A percentile compares a stretch with the other conserved stretches of the same genome.
These are phyloP conservation scores for Panellus pusillus DNA, from an alignment of 768 basidiomycete genomes.

Conservation along the genomic window DNA sequence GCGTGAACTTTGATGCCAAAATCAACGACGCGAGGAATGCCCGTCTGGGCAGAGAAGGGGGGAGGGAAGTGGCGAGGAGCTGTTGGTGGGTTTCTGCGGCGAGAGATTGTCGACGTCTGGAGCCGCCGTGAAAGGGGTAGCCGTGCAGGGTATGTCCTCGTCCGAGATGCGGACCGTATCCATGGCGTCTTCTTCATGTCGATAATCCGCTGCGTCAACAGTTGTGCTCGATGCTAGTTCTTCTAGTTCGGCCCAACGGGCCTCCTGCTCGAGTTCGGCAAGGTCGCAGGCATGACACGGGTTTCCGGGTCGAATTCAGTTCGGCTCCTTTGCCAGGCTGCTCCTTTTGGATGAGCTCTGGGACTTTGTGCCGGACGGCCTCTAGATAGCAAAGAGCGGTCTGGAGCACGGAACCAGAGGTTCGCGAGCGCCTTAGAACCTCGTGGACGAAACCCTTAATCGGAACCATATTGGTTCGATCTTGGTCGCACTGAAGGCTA, in stretches of 20 bases:
- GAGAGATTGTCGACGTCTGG: neutral
- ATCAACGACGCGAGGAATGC: conserved; percentile 88
- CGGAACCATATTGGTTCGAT: conserved; percentile 47
- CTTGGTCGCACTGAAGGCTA: conserved; percentile 23
- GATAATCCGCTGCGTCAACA: conserved; percentile 18
- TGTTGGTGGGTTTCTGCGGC: conserved; percentile 13
- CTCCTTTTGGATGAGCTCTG: conserved; percentile 58
- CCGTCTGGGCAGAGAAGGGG: conserved; percentile 83
- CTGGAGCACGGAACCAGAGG: conserved; percentile 80
- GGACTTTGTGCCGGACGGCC: conserved; percentile 71
- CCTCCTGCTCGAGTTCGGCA: conserved; percentile 43
- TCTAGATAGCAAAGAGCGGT: conserved; percentile 88
- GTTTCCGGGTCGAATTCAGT: conserved; percentile 42
- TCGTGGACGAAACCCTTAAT: conserved; percentile 84
- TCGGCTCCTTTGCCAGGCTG: conserved; percentile 40
- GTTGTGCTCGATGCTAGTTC: conserved; percentile 26
- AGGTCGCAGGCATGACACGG: conserved; percentile 43
- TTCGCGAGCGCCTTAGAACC: conserved; percentile 82
- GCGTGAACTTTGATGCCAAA: conserved; percentile 88
- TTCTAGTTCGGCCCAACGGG: neutral
- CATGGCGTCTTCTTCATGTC: conserved; percentile 29
- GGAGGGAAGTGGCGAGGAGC: conserved; percentile 51
- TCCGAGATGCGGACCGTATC: conserved; percentile 47
- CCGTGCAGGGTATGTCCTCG: conserved; percentile 22
- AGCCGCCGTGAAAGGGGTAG: conserved; percentile 13